These are phyloP conservation scores for Calonectria crousiana DNA, from an alignment of 2,329 filamentous ascomycete genomes.

Conservation along the genomic window DNA sequence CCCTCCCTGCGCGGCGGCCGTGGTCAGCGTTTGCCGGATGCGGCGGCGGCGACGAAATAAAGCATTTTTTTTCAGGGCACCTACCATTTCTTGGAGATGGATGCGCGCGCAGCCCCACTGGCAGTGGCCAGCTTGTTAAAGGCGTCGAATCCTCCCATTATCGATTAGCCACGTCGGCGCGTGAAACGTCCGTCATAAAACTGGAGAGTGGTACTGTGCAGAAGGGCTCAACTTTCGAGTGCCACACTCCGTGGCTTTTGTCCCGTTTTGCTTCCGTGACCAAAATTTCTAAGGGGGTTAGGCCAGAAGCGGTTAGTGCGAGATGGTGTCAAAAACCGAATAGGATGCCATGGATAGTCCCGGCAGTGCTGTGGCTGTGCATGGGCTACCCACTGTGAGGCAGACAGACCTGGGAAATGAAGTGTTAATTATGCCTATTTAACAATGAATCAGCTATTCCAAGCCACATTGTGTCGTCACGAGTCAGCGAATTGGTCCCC, in stretches of 20 bases:
- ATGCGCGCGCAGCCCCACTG: constrained; percentile 16
- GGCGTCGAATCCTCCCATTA: constrained; percentile 19
- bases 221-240: neutral
- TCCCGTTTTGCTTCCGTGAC: constrained; percentile 1
- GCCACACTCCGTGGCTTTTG: neutral
- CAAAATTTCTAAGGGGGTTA: neutral
- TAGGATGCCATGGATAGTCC: neutral
- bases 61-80: neutral
- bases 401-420: neutral
- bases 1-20: neutral
- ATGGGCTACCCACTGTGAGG: neutral
- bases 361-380: neutral
- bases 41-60: neutral
- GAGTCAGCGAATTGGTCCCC: neutral
- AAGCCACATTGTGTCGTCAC: neutral
- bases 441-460: neutral
- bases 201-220: neutral
- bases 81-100: constrained; percentile 26
- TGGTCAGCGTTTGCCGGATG: neutral
- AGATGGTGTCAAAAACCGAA: neutral
- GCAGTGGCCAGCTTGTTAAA: constrained; percentile 20
- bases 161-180: neutral
- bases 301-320: neutral
- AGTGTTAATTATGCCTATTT: neutral
- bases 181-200: neutral